Evolutionary conservation across 495 filamentous ascomycete species (phyloP), one percentile per base, ranked within the genome.

Genomic region (Penicillium simplicissimum): DNA sequence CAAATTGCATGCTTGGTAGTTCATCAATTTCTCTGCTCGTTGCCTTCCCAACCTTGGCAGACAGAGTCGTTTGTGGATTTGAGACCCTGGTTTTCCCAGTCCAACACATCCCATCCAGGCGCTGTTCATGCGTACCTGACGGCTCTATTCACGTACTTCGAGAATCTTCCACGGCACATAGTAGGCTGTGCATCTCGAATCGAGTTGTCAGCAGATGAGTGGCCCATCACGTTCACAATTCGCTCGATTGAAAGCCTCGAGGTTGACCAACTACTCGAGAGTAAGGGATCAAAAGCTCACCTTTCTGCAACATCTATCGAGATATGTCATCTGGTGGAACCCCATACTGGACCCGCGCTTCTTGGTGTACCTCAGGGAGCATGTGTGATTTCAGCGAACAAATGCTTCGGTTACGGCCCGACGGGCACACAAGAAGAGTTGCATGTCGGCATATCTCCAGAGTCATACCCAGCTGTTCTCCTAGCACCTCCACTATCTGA

Each of bases 1-100:
- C 45, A 49, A 49, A 25, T 49, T 28, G 45, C 45, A 49, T 49
- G 45, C 19, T 19, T 49, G 45, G 23, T 49, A 28, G 45, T 49
- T 8, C 45, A 49, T 49, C 45, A 49, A 31, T 49, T 49, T 13
- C 45, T 49, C 19, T 49, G 45, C 45, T 49, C 45, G 0, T n/a
- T 49, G 11, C 45, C 45, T 14, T 14, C 21, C n/a, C 45, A 31
- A 15, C 45, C 45, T 8, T 49, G 25, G 45, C 23, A n/a, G 28
- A 49, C 45, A 8, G 45, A 49, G 45, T 49, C 45, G 14, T 49
- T 49, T n/a, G 45, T 49, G 4, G 45, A 49, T 49, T 4, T 49
- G 13, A 15, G 45, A 23, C 45, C 45, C 5, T 49, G 45, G 45
- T 28, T 15, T 31, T n/a, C 25, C 23, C 21, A 31, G 14, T 49